phyloP scores from a whole-genome alignment of 768 basidiomycete species.

The Suillus hirtellus region DNA sequence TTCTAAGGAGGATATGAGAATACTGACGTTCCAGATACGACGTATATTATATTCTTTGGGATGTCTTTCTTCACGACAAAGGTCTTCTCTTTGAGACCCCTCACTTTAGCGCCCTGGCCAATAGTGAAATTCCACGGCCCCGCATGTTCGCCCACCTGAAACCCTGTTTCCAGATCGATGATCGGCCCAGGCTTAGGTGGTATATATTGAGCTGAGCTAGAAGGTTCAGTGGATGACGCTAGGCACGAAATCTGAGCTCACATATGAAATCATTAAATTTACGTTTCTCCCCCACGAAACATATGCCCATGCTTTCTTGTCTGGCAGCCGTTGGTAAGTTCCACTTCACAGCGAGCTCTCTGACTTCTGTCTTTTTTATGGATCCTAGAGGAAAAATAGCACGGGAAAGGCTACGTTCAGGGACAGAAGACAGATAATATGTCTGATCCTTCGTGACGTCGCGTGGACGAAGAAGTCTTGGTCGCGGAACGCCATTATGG shows the following conservation, averaged over 20 bases:
- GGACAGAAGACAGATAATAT: slow-evolving; percentile 83
- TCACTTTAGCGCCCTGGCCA: slow-evolving; percentile 74
- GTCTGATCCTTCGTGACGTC: slow-evolving; percentile 86
- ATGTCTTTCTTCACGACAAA: slow-evolving; percentile 77
- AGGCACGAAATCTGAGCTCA: slow-evolving; percentile 25
- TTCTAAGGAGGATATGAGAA: not conserved
- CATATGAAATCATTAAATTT: slow-evolving; percentile 75
- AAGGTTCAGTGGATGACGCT: not conserved
- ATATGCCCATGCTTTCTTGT: slow-evolving; percentile 91
- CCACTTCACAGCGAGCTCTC: slow-evolving; percentile 64
- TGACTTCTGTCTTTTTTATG: slow-evolving; percentile 69
- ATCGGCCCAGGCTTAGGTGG: slow-evolving; percentile 69
- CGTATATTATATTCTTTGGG: slow-evolving; percentile 62
- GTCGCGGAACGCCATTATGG: slow-evolving; percentile 32
- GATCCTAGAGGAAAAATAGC: slow-evolving; percentile 78
- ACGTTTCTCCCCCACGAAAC: slow-evolving; percentile 85
- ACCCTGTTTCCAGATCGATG: slow-evolving; percentile 54
- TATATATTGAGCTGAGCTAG: slow-evolving; percentile 70
- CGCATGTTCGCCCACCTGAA: slow-evolving; percentile 56
- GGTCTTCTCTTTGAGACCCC: slow-evolving; percentile 59
- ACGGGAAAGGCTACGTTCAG: slow-evolving; percentile 61
- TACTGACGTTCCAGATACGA: slow-evolving; percentile 72
- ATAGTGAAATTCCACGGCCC: slow-evolving; percentile 88
- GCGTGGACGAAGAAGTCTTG: slow-evolving; percentile 50
- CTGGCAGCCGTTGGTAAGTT: slow-evolving; percentile 71